Evolutionary conservation across 2,329 filamentous ascomycete genomes (phyloP).

Genomic region (Cladosporium sp.): DNA sequence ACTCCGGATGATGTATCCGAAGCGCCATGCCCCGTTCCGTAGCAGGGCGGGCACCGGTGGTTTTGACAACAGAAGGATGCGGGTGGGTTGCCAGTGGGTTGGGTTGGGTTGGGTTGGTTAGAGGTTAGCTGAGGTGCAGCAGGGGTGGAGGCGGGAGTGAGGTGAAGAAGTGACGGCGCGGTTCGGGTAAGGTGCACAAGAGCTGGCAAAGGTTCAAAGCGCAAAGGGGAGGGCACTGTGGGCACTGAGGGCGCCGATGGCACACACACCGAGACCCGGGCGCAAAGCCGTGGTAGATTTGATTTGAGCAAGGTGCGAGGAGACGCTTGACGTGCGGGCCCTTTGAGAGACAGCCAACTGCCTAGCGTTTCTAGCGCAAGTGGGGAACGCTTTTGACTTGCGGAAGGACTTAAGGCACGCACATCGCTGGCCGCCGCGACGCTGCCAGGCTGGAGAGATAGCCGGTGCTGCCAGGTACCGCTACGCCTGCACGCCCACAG

Average conservation of each 20-base stretch:
- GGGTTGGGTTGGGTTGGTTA: background rate
- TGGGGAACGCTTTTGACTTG: constrained; percentile 7
- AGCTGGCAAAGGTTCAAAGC: background rate
- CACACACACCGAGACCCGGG: constrained; percentile 8
- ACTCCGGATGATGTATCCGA: constrained; percentile 10
- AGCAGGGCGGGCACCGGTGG: background rate
- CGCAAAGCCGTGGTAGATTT: constrained; percentile 7
- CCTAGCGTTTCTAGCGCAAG: constrained; percentile 16
- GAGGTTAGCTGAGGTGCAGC: constrained; percentile 1
- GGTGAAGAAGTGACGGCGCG: constrained; percentile 10
- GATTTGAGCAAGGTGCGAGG: constrained; percentile 13
- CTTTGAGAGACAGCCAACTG: constrained; percentile 10
- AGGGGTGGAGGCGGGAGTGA: constrained; percentile 13
- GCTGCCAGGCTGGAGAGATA: background rate
- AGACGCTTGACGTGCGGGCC: constrained; percentile 9
- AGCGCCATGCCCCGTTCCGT: constrained; percentile 18
- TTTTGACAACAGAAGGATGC: constrained; percentile 2
- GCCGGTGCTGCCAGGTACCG: constrained; percentile 9
- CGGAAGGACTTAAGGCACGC: constrained; percentile 15
- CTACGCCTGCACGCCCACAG: background rate
- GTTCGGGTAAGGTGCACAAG: constrained; percentile 10
- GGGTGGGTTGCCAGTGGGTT: background rate
- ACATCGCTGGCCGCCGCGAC: background rate
- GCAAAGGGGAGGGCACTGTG: background rate
- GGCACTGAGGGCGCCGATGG: background rate